Conservation (phyloP, 2,329 filamentous ascomycete genomes). For the Mariannaea sp. region DNA sequence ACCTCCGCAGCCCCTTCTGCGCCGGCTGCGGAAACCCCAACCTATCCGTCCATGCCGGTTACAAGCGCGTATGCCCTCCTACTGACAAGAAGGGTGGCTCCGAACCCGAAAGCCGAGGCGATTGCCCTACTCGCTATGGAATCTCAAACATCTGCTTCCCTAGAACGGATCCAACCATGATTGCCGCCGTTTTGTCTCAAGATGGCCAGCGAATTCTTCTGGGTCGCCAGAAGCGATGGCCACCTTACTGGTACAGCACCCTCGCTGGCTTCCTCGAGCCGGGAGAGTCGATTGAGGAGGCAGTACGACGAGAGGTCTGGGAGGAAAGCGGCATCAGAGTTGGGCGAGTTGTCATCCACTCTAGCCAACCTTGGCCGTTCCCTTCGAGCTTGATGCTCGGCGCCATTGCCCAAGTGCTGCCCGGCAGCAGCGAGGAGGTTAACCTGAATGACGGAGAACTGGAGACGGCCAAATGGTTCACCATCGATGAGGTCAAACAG, state of each 20-base stretch:
- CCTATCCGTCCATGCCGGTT: conserved; percentile 76
- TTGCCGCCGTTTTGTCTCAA: conserved; percentile 86
- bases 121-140: conserved; percentile 81
- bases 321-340: conserved; percentile 80
- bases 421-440: conserved; percentile 74
- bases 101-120: conserved; percentile 58
- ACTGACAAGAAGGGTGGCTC: conserved; percentile 61
- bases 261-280: conserved; percentile 87
- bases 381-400: conserved; percentile 85
- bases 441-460: conserved; percentile 89
- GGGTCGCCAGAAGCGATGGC: conserved; percentile 84
- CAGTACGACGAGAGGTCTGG: conserved; percentile 82
- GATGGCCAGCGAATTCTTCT: conserved; percentile 80
- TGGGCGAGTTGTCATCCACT: conserved; percentile 80
- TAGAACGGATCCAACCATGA: conserved; percentile 91
- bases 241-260: conserved; percentile 83
- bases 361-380: conserved; percentile 86
- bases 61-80: conserved; percentile 79
- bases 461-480: conserved; percentile 87
- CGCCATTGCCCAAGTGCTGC: conserved; percentile 83
- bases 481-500: conserved; percentile 76
- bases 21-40: conserved; percentile 85
- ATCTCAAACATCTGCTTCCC: conserved; percentile 93
- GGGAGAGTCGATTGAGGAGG: conserved; percentile 83
- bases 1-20: conserved; percentile 89